phyloP scores from a whole-genome alignment of 179 eudicot genomes.

The Pouteria campechiana region DNA sequence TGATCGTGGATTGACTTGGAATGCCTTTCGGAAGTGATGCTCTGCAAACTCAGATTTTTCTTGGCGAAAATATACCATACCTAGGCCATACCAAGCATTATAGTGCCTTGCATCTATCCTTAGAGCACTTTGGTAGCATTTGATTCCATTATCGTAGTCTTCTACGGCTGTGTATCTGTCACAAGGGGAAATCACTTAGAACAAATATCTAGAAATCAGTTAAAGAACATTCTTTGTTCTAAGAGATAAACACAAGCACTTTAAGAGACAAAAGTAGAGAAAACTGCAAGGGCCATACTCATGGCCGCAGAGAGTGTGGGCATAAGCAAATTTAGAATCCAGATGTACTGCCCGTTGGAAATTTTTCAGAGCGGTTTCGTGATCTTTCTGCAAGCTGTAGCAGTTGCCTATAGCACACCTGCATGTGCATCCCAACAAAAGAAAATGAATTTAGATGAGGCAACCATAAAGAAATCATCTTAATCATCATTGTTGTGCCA shows the following conservation, averaged over 20 bases:
- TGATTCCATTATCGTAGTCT: slow-evolving; percentile 87
- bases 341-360: slow-evolving; percentile 88
- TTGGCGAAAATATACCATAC: slow-evolving; percentile 94
- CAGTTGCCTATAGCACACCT: slow-evolving; percentile 99
- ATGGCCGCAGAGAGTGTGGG: slow-evolving; percentile 97
- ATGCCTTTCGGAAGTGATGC: slow-evolving; percentile 87
- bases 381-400: slow-evolving; percentile 97
- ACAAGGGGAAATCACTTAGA: neutral
- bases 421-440: slow-evolving; percentile 9
- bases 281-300: slow-evolving; percentile 33
- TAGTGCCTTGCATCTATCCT: slow-evolving; percentile 85
- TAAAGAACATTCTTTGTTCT: neutral
- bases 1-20: slow-evolving; percentile 70
- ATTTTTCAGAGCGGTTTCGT: slow-evolving; percentile 90
- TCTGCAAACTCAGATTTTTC: slow-evolving; percentile 95
- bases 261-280: neutral
- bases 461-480: too few species aligned
- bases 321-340: slow-evolving; percentile 80
- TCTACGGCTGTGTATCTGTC: slow-evolving; percentile 74
- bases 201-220: neutral
- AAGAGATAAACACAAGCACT: neutral
- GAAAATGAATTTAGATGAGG: too few species aligned
- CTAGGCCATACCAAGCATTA: slow-evolving; percentile 99
- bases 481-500: too few species aligned
- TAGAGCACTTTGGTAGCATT: slow-evolving; percentile 82